Conservation (phyloP, 768 basidiomycete species). For the Suillus americanus region DNA sequence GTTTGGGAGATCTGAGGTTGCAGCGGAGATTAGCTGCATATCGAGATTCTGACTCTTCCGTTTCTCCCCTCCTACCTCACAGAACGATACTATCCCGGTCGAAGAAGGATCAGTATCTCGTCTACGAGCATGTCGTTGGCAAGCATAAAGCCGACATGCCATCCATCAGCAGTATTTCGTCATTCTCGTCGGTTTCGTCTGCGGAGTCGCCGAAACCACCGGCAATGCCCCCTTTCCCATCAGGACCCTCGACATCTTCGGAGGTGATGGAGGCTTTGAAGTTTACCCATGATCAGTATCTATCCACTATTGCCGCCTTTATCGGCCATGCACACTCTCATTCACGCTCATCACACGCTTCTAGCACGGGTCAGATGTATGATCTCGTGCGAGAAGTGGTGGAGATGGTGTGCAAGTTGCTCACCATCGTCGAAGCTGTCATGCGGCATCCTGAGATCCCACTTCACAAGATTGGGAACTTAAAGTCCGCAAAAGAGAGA, state of each 20-base stretch:
- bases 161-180: slow-evolving; percentile 73
- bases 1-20: slow-evolving; percentile 50
- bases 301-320: slow-evolving; percentile 95
- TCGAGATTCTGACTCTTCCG: slow-evolving; percentile 36
- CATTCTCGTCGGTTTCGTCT: slow-evolving; percentile 69
- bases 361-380: slow-evolving; percentile 90
- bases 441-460: slow-evolving; percentile 73
- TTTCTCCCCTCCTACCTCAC: slow-evolving; percentile 36
- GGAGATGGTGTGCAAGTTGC: slow-evolving; percentile 87
- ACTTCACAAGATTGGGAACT: slow-evolving; percentile 56
- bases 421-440: slow-evolving; percentile 90
- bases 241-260: slow-evolving; percentile 64
- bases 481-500: slow-evolving; percentile 73
- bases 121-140: slow-evolving; percentile 34
- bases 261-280: slow-evolving; percentile 78
- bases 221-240: slow-evolving; percentile 58
- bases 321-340: slow-evolving; percentile 97
- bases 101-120: slow-evolving; percentile 40
- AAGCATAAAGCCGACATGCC: slow-evolving; percentile 44
- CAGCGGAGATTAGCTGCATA: slow-evolving; percentile 31
- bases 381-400: slow-evolving; percentile 95
- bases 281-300: slow-evolving; percentile 84
- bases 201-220: slow-evolving; percentile 49
- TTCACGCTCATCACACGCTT: slow-evolving; percentile 85
- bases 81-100: slow-evolving; percentile 25